Conservation (phyloP, 2,329 filamentous ascomycete genomes). For the Pseudocercospora macadamiae region DNA sequence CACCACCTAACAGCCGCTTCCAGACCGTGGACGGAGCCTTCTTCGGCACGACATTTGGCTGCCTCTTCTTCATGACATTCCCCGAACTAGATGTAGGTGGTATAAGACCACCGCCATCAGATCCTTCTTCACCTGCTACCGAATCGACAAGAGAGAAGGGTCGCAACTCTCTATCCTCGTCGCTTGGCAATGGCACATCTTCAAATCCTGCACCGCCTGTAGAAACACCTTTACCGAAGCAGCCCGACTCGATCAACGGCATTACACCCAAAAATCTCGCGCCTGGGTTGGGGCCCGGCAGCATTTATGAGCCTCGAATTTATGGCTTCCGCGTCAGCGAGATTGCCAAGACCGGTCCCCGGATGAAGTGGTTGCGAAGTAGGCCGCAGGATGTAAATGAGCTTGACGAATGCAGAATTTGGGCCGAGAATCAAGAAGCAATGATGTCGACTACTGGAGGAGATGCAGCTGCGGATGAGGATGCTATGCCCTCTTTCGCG, state of each 20-base stretch:
- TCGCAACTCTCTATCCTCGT: slow-evolving; percentile 35
- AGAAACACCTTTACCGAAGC: slow-evolving; percentile 41
- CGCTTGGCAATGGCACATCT: slow-evolving; percentile 32
- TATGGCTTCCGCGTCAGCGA: slow-evolving; percentile 97
- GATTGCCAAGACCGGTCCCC: slow-evolving; percentile 81
- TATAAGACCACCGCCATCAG: slow-evolving; percentile 21
- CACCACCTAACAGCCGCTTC: slow-evolving; percentile 94
- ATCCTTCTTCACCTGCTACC: slow-evolving; percentile 16
- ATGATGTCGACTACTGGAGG: slow-evolving; percentile 13
- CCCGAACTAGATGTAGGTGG: slow-evolving; percentile 83
- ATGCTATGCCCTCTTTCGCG: slow-evolving; percentile 23
- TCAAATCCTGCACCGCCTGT: slow-evolving; percentile 28
- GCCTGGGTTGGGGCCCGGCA: slow-evolving; percentile 77
- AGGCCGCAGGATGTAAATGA: slow-evolving; percentile 79
- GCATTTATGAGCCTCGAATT: slow-evolving; percentile 92
- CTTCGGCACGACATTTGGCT: slow-evolving; percentile 96
- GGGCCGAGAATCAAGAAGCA: slow-evolving; percentile 33
- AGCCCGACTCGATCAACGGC: slow-evolving; percentile 72
- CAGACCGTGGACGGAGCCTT: slow-evolving; percentile 97
- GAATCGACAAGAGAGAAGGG: slow-evolving; percentile 29
- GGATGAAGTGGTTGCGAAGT: slow-evolving; percentile 95
- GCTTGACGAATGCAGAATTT: slow-evolving; percentile 70
- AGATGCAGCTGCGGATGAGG: slow-evolving; percentile 10
- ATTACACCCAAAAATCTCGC: slow-evolving; percentile 84
- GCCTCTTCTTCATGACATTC: slow-evolving; percentile 97